A percentile compares a stretch with the other conserved stretches of the same genome.
These are phyloP conservation scores for Porphyrellus cyaneotinctus DNA, from an alignment of 768 basidiomycete species.

Conservation along the genomic window DNA sequence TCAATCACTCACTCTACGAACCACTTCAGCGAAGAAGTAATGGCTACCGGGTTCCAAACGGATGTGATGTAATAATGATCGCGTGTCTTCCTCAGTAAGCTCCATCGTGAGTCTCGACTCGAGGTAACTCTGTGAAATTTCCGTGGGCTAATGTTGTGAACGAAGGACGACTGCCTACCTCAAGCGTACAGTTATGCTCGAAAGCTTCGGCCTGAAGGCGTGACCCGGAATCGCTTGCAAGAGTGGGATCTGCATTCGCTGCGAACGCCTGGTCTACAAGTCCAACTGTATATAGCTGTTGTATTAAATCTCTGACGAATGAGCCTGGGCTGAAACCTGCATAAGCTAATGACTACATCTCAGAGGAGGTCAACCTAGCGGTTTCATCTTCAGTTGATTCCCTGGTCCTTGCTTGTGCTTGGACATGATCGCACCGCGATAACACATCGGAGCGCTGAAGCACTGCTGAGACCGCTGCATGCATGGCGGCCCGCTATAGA, in stretches of 20 bases:
- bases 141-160: constrained; percentile 2
- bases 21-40: constrained; percentile 49
- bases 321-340: constrained; percentile 17
- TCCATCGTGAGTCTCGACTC: constrained; percentile 58
- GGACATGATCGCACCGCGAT: constrained; percentile 47
- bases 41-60: constrained; percentile 58
- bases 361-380: constrained; percentile 8
- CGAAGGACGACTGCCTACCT: constrained; percentile 36
- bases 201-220: constrained; percentile 56
- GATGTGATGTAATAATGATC: constrained; percentile 36
- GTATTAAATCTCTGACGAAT: constrained; percentile 35
- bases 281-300: constrained; percentile 49
- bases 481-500: constrained; percentile 39
- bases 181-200: constrained; percentile 55
- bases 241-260: constrained; percentile 46
- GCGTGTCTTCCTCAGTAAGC: constrained; percentile 35
- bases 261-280: constrained; percentile 55
- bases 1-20: constrained; percentile 48
- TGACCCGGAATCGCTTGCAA: constrained; percentile 44
- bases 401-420: constrained; percentile 31
- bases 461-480: constrained; percentile 46
- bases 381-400: constrained; percentile 24
- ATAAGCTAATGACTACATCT: constrained; percentile 8
- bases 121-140: constrained; percentile 37
- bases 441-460: constrained; percentile 53